Evolutionary conservation across 2,329 filamentous ascomycete species (phyloP).

Genomic region (Ophiostoma sp.): DNA sequence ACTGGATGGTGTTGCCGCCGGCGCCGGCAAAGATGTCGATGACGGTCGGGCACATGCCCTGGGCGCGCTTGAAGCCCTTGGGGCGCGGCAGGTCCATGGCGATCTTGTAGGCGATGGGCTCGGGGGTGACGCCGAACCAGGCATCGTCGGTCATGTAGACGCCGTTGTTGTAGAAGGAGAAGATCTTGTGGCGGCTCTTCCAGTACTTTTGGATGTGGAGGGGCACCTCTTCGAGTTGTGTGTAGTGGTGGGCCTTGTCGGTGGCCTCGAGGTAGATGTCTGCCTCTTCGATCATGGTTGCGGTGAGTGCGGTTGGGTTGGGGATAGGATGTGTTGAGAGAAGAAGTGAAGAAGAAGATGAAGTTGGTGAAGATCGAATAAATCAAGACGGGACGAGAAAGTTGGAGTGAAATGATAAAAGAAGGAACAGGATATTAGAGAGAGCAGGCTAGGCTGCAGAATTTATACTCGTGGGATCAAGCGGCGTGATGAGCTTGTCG

Average conservation of each 20-base stretch:
- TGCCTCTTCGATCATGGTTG: constrained; percentile 39
- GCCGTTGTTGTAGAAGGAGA: constrained; percentile 79
- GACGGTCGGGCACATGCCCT: constrained; percentile 45
- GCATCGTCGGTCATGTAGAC: constrained; percentile 87
- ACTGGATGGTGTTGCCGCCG: constrained; percentile 92
- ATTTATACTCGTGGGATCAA: not conserved
- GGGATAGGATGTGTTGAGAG: not conserved
- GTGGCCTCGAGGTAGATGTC: constrained; percentile 47
- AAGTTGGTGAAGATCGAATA: not conserved
- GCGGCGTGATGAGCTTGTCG: not conserved
- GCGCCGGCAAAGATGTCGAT: constrained; percentile 89
- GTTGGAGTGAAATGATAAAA: not conserved
- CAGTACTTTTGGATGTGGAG: constrained; percentile 92
- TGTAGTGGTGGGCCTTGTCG: constrained; percentile 70
- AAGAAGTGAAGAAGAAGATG: not conserved
- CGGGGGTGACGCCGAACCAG: constrained; percentile 96
- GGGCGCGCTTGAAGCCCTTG: constrained; percentile 35
- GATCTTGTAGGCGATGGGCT: constrained; percentile 80
- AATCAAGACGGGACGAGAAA: not conserved
- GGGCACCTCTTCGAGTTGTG: constrained; percentile 63
- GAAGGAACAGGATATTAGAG: not conserved
- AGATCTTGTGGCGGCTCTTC: constrained; percentile 81
- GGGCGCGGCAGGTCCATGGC: constrained; percentile 62
- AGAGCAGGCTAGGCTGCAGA: not conserved
- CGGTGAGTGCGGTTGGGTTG: not conserved